Percentiles rank a stretch among this genome's conserved stretches.
Evolutionary conservation across 441 rosid species (phyloP).

Genomic region (Brassica hybrid): DNA sequence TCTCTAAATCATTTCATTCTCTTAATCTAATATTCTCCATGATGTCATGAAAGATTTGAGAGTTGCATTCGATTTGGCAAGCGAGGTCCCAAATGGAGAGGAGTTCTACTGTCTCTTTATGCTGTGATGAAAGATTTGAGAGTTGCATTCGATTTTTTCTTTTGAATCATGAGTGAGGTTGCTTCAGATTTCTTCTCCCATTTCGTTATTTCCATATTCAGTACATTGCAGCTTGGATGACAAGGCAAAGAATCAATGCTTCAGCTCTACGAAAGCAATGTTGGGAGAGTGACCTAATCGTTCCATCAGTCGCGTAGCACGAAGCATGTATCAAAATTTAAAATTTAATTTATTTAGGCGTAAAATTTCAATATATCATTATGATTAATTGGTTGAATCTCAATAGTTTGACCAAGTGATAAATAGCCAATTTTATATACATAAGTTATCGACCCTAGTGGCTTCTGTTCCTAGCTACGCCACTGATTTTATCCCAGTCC

Average conservation of each 20-base stretch:
- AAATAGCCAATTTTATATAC: no score
- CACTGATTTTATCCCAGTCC: no score
- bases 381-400: no score
- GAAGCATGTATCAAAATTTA: not conserved
- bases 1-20: no score
- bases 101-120: not conserved
- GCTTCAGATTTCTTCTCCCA: not conserved
- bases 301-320: not conserved
- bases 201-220: not conserved
- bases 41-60: no score
- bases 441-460: no score
- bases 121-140: not conserved
- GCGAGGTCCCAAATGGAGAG: not conserved
- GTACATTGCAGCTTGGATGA: not conserved
- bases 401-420: no score
- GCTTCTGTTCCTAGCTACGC: no score
- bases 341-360: no score
- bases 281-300: not conserved
- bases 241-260: not conserved
- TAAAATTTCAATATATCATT: no score
- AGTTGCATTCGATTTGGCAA: not conserved
- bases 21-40: no score
- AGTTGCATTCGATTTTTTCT: not conserved
- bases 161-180: conserved; percentile 1
- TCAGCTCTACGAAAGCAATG: not conserved